Evolutionary conservation across 225 moss, liverwort and hornwort genomes (phyloP).

Genomic region (Bryum argenteum): DNA sequence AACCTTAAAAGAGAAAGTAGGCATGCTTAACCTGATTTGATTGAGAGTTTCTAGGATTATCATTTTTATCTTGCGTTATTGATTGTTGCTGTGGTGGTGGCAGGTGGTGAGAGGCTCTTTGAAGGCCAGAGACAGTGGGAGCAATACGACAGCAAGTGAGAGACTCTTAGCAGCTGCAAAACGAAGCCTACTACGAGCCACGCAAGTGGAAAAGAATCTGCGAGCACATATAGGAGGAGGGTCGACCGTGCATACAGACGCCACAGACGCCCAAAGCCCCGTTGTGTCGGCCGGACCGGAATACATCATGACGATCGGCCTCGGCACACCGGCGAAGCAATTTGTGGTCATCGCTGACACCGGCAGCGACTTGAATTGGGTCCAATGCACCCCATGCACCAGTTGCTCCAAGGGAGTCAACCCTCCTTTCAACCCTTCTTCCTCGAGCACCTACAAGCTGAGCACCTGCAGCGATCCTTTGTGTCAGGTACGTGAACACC

Average conservation of each 20-base stretch:
- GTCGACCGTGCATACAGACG: neutral
- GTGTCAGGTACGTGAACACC: conserved; percentile 17
- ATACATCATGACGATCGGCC: conserved; percentile 33
- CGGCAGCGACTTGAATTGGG: conserved; percentile 47
- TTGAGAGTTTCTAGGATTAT: too few relatives aligned
- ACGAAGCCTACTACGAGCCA: conserved; percentile 20
- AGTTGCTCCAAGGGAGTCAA: conserved; percentile 39
- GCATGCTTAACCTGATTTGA: too few relatives aligned
- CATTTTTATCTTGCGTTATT: too few relatives aligned
- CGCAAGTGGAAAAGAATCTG: conserved; percentile 12
- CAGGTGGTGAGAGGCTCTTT: conserved; percentile 18
- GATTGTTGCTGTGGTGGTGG: too few relatives aligned
- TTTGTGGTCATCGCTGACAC: conserved; percentile 31
- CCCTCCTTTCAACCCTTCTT: conserved; percentile 20
- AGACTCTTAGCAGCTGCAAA: conserved; percentile 18
- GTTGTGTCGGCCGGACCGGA: conserved; percentile 27
- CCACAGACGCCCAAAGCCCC: neutral
- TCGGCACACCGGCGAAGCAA: conserved; percentile 50
- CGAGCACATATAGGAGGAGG: neutral
- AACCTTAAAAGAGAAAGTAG: too few relatives aligned
- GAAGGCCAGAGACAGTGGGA: conserved; percentile 21
- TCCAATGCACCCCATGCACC: conserved; percentile 60
- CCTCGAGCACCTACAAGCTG: conserved; percentile 17
- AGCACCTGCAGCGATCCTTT: neutral
- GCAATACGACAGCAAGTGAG: conserved; percentile 23